A percentile compares a stretch with the other conserved stretches of the same genome.
phyloP scores from a whole-genome alignment of 257 asterid genomes.

The Cordia subcordata region DNA sequence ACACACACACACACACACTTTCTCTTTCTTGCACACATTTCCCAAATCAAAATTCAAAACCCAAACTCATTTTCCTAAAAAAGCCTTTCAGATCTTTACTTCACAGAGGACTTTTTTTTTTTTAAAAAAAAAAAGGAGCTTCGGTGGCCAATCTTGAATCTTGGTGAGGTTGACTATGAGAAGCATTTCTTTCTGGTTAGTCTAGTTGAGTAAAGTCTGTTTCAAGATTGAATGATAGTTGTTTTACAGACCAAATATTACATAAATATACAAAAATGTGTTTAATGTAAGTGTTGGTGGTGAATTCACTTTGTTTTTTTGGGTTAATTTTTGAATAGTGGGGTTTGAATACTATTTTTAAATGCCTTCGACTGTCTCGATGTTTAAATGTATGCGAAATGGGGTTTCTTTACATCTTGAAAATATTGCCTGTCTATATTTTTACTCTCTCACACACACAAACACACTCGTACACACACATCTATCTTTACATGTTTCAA shows the following conservation, averaged over 20 bases:
- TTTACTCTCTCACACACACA: too few relatives aligned
- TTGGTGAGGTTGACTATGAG: not conserved
- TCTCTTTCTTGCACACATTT: not conserved
- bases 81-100: not conserved
- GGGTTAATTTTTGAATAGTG: not conserved
- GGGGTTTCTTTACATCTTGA: not conserved
- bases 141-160: not conserved
- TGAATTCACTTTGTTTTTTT: not conserved
- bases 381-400: not conserved
- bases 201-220: not conserved
- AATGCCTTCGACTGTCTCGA: not conserved
- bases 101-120: not conserved
- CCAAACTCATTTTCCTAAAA: not conserved
- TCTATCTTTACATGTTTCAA: too few relatives aligned
- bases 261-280: not conserved
- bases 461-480: too few relatives aligned
- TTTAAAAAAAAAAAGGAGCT: not conserved
- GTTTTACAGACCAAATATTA: not conserved
- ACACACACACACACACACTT: not conserved
- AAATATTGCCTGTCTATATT: not conserved
- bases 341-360: not conserved
- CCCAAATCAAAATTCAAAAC: constrained; percentile 1
- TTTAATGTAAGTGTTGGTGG: not conserved
- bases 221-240: not conserved
- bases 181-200: not conserved